Evolutionary conservation across 1,284 basidiomycete species (phyloP), one percentile per base, ranked within the genome.

Genomic region (Athelia psychrophila): DNA sequence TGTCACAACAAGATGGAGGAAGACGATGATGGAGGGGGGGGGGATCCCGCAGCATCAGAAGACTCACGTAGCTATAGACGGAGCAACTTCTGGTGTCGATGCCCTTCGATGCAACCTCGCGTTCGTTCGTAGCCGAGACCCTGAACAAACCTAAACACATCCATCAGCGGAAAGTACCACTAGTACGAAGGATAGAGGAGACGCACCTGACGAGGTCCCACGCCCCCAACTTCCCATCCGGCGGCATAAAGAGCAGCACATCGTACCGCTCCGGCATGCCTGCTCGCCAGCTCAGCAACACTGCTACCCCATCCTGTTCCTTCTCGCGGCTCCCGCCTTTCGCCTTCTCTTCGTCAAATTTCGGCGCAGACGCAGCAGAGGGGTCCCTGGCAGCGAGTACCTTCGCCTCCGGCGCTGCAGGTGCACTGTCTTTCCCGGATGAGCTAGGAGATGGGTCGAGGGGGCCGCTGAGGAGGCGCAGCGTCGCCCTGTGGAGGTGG

Each of bases 171-270:
- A 12, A 12, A 12, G 12, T n/a, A 35, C 10, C 10, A 10, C n/a
- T 10, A n/a, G 12, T 35, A 35, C 33, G n/a, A n/a, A 12, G 33
- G n/a, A 10, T 12, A 35, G n/a, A 12, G 12, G 33, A 35, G n/a
- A 35, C n/a, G 10, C n/a, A 62, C 70, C 68, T 70, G 40, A 90
- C 73, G 20, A 81, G 64, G 60, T 86, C 84, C 89, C 90, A 94
- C 23, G 85, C 79, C 45, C 78, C 71, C 23, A 85, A 69, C n/a
- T n/a, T n/a, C 13, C 69, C 76, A 57, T 74, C 74, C n/a, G n/a
- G n/a, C 9, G 76, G 69, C 20, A 70, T 71, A 50, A 66, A 74
- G 8, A 69, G 73, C 51, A 84, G 76, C 5, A 84, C 74, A 30
- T 88, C 73, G 51, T 88, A 88, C n/a, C 77, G 74, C 40, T 75